Evolutionary conservation across 2,329 filamentous ascomycete species (phyloP).

Genomic region (Ceratocystis huliohia): DNA sequence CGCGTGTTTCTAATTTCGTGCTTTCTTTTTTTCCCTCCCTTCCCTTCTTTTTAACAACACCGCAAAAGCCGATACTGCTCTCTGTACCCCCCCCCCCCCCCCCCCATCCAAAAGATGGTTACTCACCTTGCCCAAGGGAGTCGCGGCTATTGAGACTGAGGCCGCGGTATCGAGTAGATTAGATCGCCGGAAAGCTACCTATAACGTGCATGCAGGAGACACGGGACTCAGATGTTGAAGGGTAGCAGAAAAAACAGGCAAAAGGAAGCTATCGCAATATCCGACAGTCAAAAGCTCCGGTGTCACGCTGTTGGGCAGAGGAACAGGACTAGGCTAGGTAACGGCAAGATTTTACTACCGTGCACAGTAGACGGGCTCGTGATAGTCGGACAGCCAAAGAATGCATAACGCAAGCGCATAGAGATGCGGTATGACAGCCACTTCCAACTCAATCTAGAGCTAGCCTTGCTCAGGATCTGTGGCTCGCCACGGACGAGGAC

Average conservation of each 20-base stretch:
- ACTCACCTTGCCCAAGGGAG: conserved; percentile 9
- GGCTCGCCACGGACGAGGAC: neutral
- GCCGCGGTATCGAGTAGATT: conserved; percentile 21
- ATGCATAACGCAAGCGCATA: neutral
- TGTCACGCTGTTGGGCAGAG: neutral
- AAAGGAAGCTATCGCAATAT: neutral
- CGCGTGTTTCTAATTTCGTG: neutral
- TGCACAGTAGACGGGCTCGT: too few species aligned
- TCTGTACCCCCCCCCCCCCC: neutral
- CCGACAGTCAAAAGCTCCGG: neutral
- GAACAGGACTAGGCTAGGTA: neutral
- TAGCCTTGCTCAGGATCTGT: too few species aligned
- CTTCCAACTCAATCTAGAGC: neutral
- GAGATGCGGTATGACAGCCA: neutral
- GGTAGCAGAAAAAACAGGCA: neutral
- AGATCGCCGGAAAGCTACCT: conserved; percentile 14
- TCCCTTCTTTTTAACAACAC: neutral
- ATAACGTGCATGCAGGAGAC: neutral
- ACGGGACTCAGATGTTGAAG: neutral
- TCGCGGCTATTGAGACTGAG: conserved; percentile 17
- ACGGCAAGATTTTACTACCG: neutral
- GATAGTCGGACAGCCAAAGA: too few species aligned
- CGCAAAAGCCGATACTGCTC: neutral
- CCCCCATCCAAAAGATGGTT: neutral
- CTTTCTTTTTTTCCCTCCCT: neutral